A percentile compares a stretch with the other conserved stretches of the same genome.
These are phyloP conservation scores for Scenedesmus sp. DNA, from an alignment of 163 green algal species.

Conservation along the genomic window DNA sequence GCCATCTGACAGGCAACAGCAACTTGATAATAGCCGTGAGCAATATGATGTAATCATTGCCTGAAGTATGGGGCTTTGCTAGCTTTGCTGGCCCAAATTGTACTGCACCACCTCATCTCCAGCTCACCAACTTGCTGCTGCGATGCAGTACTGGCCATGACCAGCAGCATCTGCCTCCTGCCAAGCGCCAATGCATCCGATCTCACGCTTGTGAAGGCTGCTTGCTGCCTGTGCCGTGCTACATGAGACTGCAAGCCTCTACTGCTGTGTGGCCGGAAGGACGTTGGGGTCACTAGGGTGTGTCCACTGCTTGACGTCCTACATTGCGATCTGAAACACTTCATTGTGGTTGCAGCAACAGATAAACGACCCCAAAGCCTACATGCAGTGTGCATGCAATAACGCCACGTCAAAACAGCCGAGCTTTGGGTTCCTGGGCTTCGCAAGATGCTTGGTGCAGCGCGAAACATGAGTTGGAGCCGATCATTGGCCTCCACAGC, in stretches of 20 bases:
- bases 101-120: background rate
- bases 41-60: background rate
- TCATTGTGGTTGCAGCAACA: background rate
- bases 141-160: background rate
- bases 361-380: background rate
- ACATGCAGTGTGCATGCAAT: slow-evolving; percentile 13
- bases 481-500: background rate
- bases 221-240: background rate
- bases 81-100: background rate
- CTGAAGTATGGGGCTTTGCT: background rate
- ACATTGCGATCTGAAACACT: background rate
- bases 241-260: background rate
- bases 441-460: no score
- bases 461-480: background rate
- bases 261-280: slow-evolving; percentile 3
- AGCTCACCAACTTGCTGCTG: slow-evolving; percentile 31
- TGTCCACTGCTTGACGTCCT: background rate
- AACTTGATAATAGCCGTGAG: no score
- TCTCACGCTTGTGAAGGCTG: background rate
- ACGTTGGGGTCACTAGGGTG: background rate
- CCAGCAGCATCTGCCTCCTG: slow-evolving; percentile 5
- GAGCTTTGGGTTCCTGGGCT: background rate
- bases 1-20: no score
- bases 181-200: background rate
- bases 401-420: background rate